Evolutionary conservation across 495 filamentous ascomycete genomes (phyloP).

Genomic region (Neurospora cerealis): DNA sequence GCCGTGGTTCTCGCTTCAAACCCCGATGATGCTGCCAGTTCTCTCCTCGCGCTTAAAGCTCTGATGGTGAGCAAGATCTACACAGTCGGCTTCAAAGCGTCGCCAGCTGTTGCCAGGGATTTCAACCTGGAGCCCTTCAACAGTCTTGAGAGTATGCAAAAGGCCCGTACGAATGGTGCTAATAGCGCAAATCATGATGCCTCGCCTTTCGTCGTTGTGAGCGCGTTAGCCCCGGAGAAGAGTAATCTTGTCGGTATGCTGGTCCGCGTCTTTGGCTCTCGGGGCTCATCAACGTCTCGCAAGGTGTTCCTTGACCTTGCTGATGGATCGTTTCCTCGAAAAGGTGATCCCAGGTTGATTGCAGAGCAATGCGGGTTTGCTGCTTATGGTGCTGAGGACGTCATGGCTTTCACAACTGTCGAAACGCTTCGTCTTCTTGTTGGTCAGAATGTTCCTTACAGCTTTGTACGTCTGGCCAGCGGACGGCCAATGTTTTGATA

Average conservation of each 20-base stretch:
- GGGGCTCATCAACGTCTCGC: conserved; percentile 41
- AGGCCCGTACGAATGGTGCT: conserved; percentile 38
- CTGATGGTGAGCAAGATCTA: conserved; percentile 72
- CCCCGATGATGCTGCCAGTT: conserved; percentile 60
- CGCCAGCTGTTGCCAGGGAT: conserved; percentile 49
- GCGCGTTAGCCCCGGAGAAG: conserved; percentile 67
- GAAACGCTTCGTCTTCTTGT: conserved; percentile 69
- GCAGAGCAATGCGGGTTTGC: conserved; percentile 65
- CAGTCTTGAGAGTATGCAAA: conserved; percentile 66
- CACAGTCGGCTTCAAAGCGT: conserved; percentile 71
- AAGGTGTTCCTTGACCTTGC: conserved; percentile 78
- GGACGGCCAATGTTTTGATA: conserved; percentile 56
- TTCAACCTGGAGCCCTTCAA: conserved; percentile 59
- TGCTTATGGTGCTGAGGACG: conserved; percentile 67
- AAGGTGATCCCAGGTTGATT: conserved; percentile 58
- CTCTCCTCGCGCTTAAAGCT: conserved; percentile 64
- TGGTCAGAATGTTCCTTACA: conserved; percentile 77
- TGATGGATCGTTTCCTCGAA: conserved; percentile 44
- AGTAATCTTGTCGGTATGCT: conserved; percentile 70
- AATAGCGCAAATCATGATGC: conserved; percentile 17
- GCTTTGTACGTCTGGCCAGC: conserved; percentile 71
- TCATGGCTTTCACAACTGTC: conserved; percentile 72
- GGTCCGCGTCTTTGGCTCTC: conserved; percentile 52
- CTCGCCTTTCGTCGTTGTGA: conserved; percentile 71
- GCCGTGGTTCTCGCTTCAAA: conserved; percentile 62